Conservation (phyloP, 2,329 filamentous ascomycete genomes). For the Fusarium vanettenii region DNA sequence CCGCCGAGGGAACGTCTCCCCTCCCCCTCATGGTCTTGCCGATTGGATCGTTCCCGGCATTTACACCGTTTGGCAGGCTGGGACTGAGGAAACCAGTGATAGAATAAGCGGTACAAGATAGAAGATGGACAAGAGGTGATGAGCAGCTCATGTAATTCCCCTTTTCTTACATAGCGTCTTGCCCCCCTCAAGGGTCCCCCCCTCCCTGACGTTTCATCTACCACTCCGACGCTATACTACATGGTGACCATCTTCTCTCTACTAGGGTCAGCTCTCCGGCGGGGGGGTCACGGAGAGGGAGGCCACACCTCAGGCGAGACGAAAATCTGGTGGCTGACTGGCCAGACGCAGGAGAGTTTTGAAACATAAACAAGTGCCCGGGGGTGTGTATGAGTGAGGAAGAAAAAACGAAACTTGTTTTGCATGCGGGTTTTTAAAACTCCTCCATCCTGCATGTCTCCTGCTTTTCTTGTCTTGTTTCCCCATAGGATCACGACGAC, state of each 20-base stretch:
- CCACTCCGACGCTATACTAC: slow-evolving; percentile 13
- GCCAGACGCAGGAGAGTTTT: not conserved
- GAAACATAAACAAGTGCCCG: slow-evolving; percentile 32
- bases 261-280: not conserved
- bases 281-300: slow-evolving; percentile 9
- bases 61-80: not conserved
- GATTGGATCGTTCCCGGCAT: not conserved
- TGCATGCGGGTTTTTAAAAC: slow-evolving; percentile 27
- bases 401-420: slow-evolving; percentile 16
- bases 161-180: not conserved
- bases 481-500: slow-evolving; percentile 15
- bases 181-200: not conserved
- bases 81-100: not conserved
- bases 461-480: not conserved
- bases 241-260: not conserved
- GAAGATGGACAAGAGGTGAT: not conserved
- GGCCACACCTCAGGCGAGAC: slow-evolving; percentile 14
- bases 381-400: slow-evolving; percentile 3
- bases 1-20: slow-evolving; percentile 26
- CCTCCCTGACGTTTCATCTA: slow-evolving; percentile 21
- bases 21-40: not conserved
- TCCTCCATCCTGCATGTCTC: not conserved
- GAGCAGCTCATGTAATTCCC: not conserved
- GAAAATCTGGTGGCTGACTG: slow-evolving; percentile 1
- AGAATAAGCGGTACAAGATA: too few species aligned